phyloP scores from a whole-genome alignment of 2,329 filamentous ascomycete species.

The Xylariaceae sp. region DNA sequence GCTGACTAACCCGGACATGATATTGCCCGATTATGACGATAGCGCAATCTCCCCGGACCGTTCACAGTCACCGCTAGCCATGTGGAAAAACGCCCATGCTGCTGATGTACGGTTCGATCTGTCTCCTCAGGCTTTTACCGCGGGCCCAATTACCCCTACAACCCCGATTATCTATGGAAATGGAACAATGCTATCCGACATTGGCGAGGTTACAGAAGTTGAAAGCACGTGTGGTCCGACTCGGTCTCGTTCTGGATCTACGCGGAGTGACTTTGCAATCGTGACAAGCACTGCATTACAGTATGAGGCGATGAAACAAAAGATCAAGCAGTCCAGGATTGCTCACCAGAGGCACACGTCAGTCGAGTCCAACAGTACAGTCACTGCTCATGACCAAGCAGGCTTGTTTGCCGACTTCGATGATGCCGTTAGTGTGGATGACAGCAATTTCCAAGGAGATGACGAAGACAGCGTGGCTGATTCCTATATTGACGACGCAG shows the following conservation, averaged over 20 bases:
- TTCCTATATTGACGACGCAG: constrained; percentile 57
- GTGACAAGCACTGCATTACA: constrained; percentile 39
- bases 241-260: constrained; percentile 46
- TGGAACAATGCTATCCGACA: constrained; percentile 73
- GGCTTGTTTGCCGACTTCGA: constrained; percentile 67
- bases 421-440: constrained; percentile 66
- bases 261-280: constrained; percentile 38
- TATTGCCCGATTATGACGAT: constrained; percentile 77
- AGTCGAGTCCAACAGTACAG: constrained; percentile 66
- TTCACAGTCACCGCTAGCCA: constrained; percentile 58
- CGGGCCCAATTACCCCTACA: constrained; percentile 55
- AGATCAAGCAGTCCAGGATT: constrained; percentile 42
- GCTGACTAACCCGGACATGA: constrained; percentile 93
- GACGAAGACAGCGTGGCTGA: constrained; percentile 69
- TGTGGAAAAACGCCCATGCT: constrained; percentile 57
- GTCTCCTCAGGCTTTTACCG: constrained; percentile 48
- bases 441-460: constrained; percentile 71
- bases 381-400: constrained; percentile 58
- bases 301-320: constrained; percentile 53
- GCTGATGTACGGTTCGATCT: constrained; percentile 53
- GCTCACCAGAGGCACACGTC: constrained; percentile 60
- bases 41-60: constrained; percentile 59
- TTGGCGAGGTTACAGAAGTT: constrained; percentile 62
- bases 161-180: constrained; percentile 74
- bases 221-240: constrained; percentile 56